Conservation (phyloP, 805 yeast species). For the Schizosaccharomyces octosporus region DNA sequence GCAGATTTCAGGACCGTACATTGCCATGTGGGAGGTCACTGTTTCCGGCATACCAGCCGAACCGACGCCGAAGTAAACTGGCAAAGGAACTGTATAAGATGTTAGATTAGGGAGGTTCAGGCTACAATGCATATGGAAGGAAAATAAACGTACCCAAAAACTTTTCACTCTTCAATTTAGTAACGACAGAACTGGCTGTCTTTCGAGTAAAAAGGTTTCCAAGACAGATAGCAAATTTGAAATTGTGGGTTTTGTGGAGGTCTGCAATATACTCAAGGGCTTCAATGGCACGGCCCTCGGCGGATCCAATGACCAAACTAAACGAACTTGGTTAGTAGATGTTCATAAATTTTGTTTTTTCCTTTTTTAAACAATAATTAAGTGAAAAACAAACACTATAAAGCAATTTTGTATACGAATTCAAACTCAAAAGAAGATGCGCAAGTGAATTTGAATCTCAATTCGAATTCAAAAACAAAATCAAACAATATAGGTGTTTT, state of each 20-base stretch:
- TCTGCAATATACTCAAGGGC: conserved; percentile 6
- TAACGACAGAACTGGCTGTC: conserved; percentile 1
- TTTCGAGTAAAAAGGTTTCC: conserved; percentile 5
- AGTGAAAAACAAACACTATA: too few relatives aligned
- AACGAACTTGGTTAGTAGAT: neutral
- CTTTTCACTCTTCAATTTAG: conserved; percentile 3
- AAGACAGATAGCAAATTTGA: conserved; percentile 6
- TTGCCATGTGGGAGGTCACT: neutral
- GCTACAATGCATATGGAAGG: neutral
- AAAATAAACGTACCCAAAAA: conserved; percentile 4
- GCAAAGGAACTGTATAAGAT: conserved; percentile 2
- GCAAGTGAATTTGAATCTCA: too few relatives aligned
- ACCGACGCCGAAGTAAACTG: neutral
- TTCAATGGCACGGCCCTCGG: conserved; percentile 2
- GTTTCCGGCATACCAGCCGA: neutral
- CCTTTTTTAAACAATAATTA: too few relatives aligned
- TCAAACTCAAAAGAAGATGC: too few relatives aligned
- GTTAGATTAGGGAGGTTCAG: neutral
- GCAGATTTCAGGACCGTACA: neutral
- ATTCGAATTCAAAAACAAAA: too few relatives aligned
- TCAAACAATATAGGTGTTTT: too few relatives aligned
- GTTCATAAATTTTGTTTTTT: neutral
- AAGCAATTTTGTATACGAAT: too few relatives aligned
- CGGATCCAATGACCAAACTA: conserved; percentile 7
- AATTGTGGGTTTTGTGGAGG: conserved; percentile 7